Percentiles rank a stretch among this genome's conserved stretches.
These are phyloP conservation scores for Amborella trichopoda DNA, from an alignment of 164 flowering plant genomes.

Conservation along the genomic window DNA sequence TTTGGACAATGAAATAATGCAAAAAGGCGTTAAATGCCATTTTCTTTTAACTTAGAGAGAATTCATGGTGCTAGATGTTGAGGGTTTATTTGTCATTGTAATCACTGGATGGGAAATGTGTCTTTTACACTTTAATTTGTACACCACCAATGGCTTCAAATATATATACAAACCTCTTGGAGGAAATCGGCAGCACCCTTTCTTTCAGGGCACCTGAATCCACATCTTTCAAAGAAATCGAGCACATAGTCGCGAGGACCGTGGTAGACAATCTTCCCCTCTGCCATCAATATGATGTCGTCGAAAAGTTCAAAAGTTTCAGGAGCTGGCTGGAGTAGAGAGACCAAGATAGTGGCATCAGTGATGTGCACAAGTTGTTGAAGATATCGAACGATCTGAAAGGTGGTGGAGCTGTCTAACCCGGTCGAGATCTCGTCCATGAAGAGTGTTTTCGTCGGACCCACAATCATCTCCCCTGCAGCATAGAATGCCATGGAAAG, in stretches of 20 bases:
- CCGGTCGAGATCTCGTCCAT: slow-evolving; percentile 86
- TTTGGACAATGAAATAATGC: no score
- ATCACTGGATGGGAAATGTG: no score
- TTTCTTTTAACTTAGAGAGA: no score
- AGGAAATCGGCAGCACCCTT: slow-evolving; percentile 64
- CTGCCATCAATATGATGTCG: slow-evolving; percentile 58
- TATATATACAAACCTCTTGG: slow-evolving; percentile 64
- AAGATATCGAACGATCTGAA: slow-evolving; percentile 44
- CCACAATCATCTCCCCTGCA: slow-evolving; percentile 68
- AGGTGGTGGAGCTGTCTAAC: slow-evolving; percentile 64
- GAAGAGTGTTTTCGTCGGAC: slow-evolving; percentile 50
- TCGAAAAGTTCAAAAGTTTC: slow-evolving; percentile 71
- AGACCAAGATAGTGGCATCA: slow-evolving; percentile 36
- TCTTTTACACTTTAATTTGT: no score
- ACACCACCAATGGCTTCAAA: no score
- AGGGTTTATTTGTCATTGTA: no score
- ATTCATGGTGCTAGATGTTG: no score
- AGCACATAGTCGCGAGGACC: slow-evolving; percentile 42
- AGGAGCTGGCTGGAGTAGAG: slow-evolving; percentile 72
- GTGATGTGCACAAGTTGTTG: slow-evolving; percentile 54
- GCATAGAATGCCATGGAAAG: no score
- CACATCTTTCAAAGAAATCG: slow-evolving; percentile 38
- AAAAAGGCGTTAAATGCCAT: no score
- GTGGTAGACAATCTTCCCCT: slow-evolving; percentile 55
- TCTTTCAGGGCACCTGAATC: slow-evolving; percentile 62